Base-by-base conservation (phyloP, 202 grass and related monocot species). In the Schoenoplectus triqueter region DNA sequence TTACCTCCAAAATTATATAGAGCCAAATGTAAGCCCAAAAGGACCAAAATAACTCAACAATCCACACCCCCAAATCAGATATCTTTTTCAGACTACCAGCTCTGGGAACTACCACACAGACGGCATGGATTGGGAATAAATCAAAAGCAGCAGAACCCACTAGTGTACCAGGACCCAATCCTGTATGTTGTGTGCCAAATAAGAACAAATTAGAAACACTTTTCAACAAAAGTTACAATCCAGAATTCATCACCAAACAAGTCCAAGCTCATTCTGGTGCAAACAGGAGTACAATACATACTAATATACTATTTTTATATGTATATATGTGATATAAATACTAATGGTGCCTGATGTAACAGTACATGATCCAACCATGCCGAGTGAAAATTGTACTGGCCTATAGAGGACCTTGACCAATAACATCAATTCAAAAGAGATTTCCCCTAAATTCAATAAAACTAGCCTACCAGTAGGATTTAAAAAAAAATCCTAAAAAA, bases 21-120 rank as follows among this genome's bases (percentile, higher is more conserved):
- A 98, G 84, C 95, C 95, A 98, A 78, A 95, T 66, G 66, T 98
- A 98, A 69, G 95, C 92, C 95, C 92, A 95, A 81, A 95, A 98
- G 80, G 95, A 98, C 92, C 95, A 95, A 41, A 88, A 72, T 21
- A 98, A 68, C 85, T 93, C 95, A 60, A 98, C 92, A 39, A 95
- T 75, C 95, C 95, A 98, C 84, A 98, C 95, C 9, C 92, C 92
- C 61, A 98, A 78, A 54, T 98, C 95, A 0, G 92, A 93, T 14
- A 98, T 98, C 89, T 98, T 98, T 84, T 98, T 98, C 85, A 78
- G 82, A 39, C 90, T 83, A 14, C 92, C 92, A 0, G 85, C 92
- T 88, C 71, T 91, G 48, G 95, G 95, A 80, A 98, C 90, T 44
- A 98, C n/a, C 56, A 98, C 92, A 84, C 95, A 97, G 63, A 97